phyloP scores from a whole-genome alignment of 2,329 filamentous ascomycete genomes.

The Diaporthe vaccinii region DNA sequence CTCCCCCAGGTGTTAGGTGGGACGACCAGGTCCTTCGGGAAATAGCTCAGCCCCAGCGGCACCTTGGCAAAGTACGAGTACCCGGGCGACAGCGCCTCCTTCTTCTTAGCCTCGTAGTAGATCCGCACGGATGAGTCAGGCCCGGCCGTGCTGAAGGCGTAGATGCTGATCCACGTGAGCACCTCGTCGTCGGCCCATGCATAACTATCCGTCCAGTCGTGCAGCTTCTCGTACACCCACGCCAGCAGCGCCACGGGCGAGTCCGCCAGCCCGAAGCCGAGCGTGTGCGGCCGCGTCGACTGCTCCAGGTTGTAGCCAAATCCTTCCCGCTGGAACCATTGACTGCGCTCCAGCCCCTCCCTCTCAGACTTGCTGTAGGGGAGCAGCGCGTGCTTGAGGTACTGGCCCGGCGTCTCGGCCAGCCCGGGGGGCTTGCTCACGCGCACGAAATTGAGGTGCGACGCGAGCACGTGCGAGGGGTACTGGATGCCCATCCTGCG shows the following conservation, averaged over 20 bases:
- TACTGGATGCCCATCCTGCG: slow-evolving; percentile 72
- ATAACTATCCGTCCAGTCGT: slow-evolving; percentile 81
- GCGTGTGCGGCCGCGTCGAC: slow-evolving; percentile 78
- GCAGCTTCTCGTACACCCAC: slow-evolving; percentile 87
- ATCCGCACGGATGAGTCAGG: slow-evolving; percentile 77
- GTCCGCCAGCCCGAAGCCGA: slow-evolving; percentile 78
- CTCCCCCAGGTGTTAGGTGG: slow-evolving; percentile 68
- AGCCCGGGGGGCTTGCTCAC: slow-evolving; percentile 61
- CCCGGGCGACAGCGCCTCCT: neutral
- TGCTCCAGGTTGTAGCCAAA: slow-evolving; percentile 72
- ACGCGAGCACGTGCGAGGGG: slow-evolving; percentile 68
- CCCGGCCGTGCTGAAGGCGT: slow-evolving; percentile 78
- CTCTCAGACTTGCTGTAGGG: slow-evolving; percentile 67
- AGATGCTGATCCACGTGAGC: slow-evolving; percentile 80
- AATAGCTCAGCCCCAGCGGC: slow-evolving; percentile 51
- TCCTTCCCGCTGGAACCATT: slow-evolving; percentile 71
- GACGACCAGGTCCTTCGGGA: slow-evolving; percentile 70
- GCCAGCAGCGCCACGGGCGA: slow-evolving; percentile 78
- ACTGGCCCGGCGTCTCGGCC: slow-evolving; percentile 67
- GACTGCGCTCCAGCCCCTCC: slow-evolving; percentile 63
- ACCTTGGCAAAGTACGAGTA: slow-evolving; percentile 42
- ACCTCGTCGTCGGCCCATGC: slow-evolving; percentile 83
- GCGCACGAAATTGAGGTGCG: slow-evolving; percentile 71
- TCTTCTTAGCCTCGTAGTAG: slow-evolving; percentile 76
- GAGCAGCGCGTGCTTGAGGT: slow-evolving; percentile 66